A percentile compares a stretch with the other conserved stretches of the same genome.
Evolutionary conservation across 305 asterid species (phyloP).

Genomic region (Fraxinus xanthoxyloides): DNA sequence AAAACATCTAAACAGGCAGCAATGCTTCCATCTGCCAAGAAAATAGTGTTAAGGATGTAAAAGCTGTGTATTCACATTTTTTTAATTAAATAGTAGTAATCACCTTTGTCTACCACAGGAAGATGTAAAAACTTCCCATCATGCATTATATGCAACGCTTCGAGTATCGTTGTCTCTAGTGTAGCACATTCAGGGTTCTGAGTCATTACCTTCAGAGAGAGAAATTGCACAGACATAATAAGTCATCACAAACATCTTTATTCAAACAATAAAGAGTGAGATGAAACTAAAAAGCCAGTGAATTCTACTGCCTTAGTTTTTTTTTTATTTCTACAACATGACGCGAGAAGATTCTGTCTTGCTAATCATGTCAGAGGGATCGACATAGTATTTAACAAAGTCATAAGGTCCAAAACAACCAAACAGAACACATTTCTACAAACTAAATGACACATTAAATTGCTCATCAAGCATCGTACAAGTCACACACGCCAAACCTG

Average conservation of each 20-base stretch:
- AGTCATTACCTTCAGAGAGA: constrained; percentile 75
- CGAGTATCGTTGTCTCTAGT: constrained; percentile 76
- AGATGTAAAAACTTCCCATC: constrained; percentile 84
- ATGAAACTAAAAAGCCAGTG: constrained; percentile 4
- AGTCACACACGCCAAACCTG: background rate
- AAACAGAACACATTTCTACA: background rate
- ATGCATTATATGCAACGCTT: constrained; percentile 89
- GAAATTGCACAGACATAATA: constrained; percentile 16
- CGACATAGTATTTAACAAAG: background rate
- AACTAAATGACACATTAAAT: background rate
- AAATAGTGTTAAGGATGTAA: constrained; percentile 19
- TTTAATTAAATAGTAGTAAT: constrained; percentile 19
- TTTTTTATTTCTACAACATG: background rate
- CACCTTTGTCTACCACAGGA: constrained; percentile 89
- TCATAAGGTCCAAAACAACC: constrained; percentile 1
- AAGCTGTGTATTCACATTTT: background rate
- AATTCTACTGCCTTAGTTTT: background rate
- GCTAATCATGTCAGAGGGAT: background rate
- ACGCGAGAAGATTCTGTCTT: background rate
- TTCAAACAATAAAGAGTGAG: constrained; percentile 4
- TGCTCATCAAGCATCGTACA: background rate
- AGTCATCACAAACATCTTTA: constrained; percentile 17
- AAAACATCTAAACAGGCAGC: constrained; percentile 78
- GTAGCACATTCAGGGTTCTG: constrained; percentile 80
- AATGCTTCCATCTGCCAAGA: constrained; percentile 67